A percentile compares a stretch with the other conserved stretches of the same genome.
Evolutionary conservation across 2,329 filamentous ascomycete genomes (phyloP).

Genomic region (Bretziella fagacearum): DNA sequence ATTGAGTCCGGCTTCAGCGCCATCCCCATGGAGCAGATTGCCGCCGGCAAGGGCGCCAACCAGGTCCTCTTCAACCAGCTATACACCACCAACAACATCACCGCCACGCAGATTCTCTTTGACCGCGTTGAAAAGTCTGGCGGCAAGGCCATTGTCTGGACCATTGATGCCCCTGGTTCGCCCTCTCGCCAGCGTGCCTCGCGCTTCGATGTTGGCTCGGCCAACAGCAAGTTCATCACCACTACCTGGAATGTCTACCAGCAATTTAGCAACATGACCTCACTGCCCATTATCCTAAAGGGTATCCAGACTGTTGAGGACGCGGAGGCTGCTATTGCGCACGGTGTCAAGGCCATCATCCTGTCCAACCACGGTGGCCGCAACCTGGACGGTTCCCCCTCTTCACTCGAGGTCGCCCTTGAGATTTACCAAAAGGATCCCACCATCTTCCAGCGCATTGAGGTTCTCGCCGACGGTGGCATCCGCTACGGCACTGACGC

Average conservation of each 20-base stretch:
- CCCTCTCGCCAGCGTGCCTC: constrained; percentile 23
- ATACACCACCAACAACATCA: constrained; percentile 22
- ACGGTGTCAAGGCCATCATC: constrained; percentile 25
- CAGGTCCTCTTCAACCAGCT: constrained; percentile 19
- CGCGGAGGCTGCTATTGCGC: constrained; percentile 23
- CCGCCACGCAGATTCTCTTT: constrained; percentile 22
- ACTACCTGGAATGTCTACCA: constrained; percentile 15
- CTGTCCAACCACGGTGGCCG: constrained; percentile 29
- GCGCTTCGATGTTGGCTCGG: constrained; percentile 25
- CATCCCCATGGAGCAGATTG: constrained; percentile 23
- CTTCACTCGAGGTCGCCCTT: constrained; percentile 21
- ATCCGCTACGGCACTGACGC: constrained; percentile 28
- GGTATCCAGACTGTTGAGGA: constrained; percentile 27
- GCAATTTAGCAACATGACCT: constrained; percentile 12
- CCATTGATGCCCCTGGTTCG: constrained; percentile 20
- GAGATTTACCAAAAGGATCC: constrained; percentile 19
- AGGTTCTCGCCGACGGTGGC: constrained; percentile 25
- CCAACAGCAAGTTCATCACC: constrained; percentile 16
- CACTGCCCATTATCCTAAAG: constrained; percentile 25
- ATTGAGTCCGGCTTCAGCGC: constrained; percentile 22
- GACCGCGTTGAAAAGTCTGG: constrained; percentile 21
- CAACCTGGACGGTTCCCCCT: constrained; percentile 25
- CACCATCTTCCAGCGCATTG: constrained; percentile 18
- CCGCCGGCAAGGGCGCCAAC: constrained; percentile 17
- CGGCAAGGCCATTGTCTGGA: constrained; percentile 25